A percentile compares a stretch with the other conserved stretches of the same genome.
phyloP scores from a whole-genome alignment of 2,329 filamentous ascomycete genomes.

The Fusarium sp. region DNA sequence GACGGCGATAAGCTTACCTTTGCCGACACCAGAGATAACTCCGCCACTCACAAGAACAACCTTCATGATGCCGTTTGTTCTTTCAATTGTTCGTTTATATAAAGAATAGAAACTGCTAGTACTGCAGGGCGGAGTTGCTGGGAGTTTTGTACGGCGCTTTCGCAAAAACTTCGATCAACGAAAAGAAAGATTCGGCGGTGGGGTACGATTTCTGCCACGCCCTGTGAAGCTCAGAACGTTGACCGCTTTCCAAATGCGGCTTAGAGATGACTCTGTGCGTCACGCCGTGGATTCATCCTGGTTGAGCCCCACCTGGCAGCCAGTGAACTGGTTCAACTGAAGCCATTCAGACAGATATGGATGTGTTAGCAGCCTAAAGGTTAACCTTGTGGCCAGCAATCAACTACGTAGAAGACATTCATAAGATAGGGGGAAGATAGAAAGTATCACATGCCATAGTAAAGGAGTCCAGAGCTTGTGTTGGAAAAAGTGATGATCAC shows the following conservation, averaged over 20 bases:
- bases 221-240: background rate
- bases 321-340: background rate
- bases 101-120: background rate
- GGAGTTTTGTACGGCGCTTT: conserved; percentile 11
- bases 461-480: no score
- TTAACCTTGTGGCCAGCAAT: background rate
- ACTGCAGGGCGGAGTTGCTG: conserved; percentile 6
- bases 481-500: no score
- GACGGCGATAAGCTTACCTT: conserved; percentile 18
- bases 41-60: conserved; percentile 37
- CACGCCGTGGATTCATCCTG: background rate
- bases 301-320: background rate
- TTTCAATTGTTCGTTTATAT: conserved; percentile 2
- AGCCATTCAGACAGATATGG: background rate
- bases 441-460: background rate
- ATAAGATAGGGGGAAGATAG: no score
- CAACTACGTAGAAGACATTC: no score
- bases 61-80: conserved; percentile 21
- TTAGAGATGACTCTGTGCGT: background rate
- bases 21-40: conserved; percentile 35
- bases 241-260: background rate
- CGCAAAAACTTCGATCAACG: conserved; percentile 23
- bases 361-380: background rate
- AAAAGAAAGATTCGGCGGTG: conserved; percentile 24
- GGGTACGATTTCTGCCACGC: conserved; percentile 30